A percentile compares a stretch with the other conserved stretches of the same genome.
Conservation (phyloP, 129 eudicot species). For the Logfia minima region DNA sequence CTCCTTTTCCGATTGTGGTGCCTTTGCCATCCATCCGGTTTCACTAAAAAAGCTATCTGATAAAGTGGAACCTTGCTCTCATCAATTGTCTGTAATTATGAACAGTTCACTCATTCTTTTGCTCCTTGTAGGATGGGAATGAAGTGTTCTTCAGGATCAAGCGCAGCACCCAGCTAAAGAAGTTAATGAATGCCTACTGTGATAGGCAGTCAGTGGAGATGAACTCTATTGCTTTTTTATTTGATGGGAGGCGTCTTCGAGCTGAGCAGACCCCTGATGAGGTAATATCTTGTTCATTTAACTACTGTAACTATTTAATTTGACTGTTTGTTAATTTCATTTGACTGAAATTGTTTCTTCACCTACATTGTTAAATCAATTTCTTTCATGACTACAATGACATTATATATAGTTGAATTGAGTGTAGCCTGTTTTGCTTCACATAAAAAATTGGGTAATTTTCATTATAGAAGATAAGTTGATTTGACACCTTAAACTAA, state of each 20-base stretch:
- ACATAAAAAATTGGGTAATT: not conserved
- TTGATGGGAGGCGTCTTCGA: slow-evolving; percentile 71
- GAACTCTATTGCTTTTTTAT: slow-evolving; percentile 62
- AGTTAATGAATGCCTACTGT: slow-evolving; percentile 68
- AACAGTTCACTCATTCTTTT: not conserved
- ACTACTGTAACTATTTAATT: not conserved
- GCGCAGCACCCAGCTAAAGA: slow-evolving; percentile 60
- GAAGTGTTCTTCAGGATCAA: slow-evolving; percentile 79
- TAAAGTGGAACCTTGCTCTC: not conserved
- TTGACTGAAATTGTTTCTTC: not conserved
- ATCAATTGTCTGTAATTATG: not conserved
- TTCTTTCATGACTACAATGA: not conserved
- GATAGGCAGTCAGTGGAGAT: slow-evolving; percentile 56
- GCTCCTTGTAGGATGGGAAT: slow-evolving; percentile 56
- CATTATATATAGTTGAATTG: not conserved
- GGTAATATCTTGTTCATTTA: slow-evolving; percentile 33
- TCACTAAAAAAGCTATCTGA: not conserved
- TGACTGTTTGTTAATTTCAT: not conserved
- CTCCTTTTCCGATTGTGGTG: not conserved
- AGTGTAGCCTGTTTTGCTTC: not conserved
- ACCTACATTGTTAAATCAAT: not conserved
- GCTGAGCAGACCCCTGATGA: slow-evolving; percentile 77
- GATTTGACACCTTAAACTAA: not conserved
- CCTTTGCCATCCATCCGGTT: not conserved
- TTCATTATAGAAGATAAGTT: not conserved